Conservation (phyloP, 768 basidiomycete genomes). For the Psilocybe cubensis region DNA sequence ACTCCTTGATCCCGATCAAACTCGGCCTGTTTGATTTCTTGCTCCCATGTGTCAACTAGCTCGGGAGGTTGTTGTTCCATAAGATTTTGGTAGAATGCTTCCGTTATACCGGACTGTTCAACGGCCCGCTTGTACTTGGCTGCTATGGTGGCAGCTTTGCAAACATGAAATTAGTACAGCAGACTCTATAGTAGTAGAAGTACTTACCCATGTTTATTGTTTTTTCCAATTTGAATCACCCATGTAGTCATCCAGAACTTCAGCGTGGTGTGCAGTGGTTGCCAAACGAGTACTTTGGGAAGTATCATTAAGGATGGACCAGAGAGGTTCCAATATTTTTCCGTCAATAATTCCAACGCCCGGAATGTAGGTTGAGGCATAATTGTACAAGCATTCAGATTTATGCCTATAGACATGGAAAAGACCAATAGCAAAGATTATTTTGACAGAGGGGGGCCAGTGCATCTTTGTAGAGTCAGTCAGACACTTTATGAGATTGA, state of each 20-base stretch:
- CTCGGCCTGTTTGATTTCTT: too few relatives aligned
- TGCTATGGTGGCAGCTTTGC: constrained; percentile 3
- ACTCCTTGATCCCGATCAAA: too few relatives aligned
- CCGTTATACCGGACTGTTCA: not conserved
- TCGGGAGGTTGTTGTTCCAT: too few relatives aligned
- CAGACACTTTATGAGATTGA: not conserved
- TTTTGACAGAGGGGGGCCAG: not conserved
- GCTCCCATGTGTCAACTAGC: too few relatives aligned
- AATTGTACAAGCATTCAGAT: constrained; percentile 25
- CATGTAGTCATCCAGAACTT: too few relatives aligned
- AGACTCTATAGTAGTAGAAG: too few relatives aligned
- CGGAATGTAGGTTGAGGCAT: constrained; percentile 26
- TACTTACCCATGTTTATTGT: constrained; percentile 21
- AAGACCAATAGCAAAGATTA: not conserved
- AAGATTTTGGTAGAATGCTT: not conserved
- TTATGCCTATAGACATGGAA: constrained; percentile 34
- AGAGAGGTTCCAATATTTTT: constrained; percentile 36
- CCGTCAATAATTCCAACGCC: constrained; percentile 31
- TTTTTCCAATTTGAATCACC: constrained; percentile 36
- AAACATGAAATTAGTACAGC: too few relatives aligned
- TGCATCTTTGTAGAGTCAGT: not conserved
- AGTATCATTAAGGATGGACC: constrained; percentile 29
- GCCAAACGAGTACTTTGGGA: constrained; percentile 23
- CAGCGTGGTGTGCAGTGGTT: constrained; percentile 22
- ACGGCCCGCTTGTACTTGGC: not conserved